Conservation (phyloP, 2,329 filamentous ascomycete genomes). For the Paecilomyces sp. region DNA sequence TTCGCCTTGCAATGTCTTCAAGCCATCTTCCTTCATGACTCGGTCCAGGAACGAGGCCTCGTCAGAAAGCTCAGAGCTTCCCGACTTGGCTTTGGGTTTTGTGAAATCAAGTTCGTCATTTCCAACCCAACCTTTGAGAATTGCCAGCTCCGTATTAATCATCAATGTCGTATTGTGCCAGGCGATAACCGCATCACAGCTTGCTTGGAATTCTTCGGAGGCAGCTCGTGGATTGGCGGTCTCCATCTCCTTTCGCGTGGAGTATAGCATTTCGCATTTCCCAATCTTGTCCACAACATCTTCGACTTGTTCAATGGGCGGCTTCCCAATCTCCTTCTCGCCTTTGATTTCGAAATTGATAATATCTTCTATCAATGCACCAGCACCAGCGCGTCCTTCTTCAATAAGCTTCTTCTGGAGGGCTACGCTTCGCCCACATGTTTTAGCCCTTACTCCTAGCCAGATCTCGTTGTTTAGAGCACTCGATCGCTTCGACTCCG, state of each 20-base stretch:
- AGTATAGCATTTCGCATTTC: slow-evolving; percentile 77
- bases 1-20: slow-evolving; percentile 79
- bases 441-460: slow-evolving; percentile 77
- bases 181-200: slow-evolving; percentile 80
- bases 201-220: slow-evolving; percentile 70
- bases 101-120: slow-evolving; percentile 92
- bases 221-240: slow-evolving; percentile 67
- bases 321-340: slow-evolving; percentile 82
- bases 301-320: slow-evolving; percentile 78
- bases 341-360: slow-evolving; percentile 92
- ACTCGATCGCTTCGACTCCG: slow-evolving; percentile 66
- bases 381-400: slow-evolving; percentile 67
- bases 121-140: slow-evolving; percentile 92
- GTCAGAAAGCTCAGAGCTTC: slow-evolving; percentile 69
- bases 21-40: slow-evolving; percentile 88
- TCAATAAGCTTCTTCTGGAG: slow-evolving; percentile 84
- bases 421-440: slow-evolving; percentile 74
- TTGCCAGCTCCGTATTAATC: slow-evolving; percentile 88
- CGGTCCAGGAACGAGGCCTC: slow-evolving; percentile 92
- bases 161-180: slow-evolving; percentile 97
- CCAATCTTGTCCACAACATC: slow-evolving; percentile 88
- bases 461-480: slow-evolving; percentile 66
- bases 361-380: slow-evolving; percentile 74
- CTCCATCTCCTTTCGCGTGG: slow-evolving; percentile 68
- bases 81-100: slow-evolving; percentile 62